A percentile compares a stretch with the other conserved stretches of the same genome.
These are phyloP conservation scores for Ceriops decandra DNA, from an alignment of 345 rosid species.

Conservation along the genomic window DNA sequence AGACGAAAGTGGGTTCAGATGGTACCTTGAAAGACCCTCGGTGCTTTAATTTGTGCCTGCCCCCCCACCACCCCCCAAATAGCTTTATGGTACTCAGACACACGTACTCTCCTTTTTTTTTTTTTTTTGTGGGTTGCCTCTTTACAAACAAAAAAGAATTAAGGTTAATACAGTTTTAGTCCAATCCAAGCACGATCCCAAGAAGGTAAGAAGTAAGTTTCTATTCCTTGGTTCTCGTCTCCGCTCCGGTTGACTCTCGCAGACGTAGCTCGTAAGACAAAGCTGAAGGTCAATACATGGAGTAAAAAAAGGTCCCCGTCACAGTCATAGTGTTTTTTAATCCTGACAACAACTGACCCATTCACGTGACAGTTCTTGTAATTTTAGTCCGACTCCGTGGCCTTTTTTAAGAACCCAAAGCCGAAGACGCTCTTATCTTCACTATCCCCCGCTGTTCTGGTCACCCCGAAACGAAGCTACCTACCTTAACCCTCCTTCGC, in stretches of 20 bases:
- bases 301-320: not conserved
- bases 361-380: conserved; percentile 19
- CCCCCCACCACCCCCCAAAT: too few relatives aligned
- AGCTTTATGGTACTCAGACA: too few relatives aligned
- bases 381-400: not conserved
- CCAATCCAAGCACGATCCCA: too few relatives aligned
- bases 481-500: conserved; percentile 25
- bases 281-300: not conserved
- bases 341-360: conserved; percentile 9
- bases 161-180: too few relatives aligned
- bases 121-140: too few relatives aligned
- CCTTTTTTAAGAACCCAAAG: not conserved
- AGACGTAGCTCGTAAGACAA: conserved; percentile 7
- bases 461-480: not conserved
- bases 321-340: not conserved
- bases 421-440: not conserved
- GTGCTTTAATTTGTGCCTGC: too few relatives aligned
- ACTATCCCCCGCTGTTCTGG: conserved; percentile 2
- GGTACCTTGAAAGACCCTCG: too few relatives aligned
- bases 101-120: too few relatives aligned
- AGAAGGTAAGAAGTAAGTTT: not conserved
- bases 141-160: too few relatives aligned
- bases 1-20: too few relatives aligned
- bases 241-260: too few relatives aligned
- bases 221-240: not conserved